Percentiles rank a stretch among this genome's conserved stretches.
Conservation (phyloP, 2,329 filamentous ascomycete genomes). For the Monilinia vaccinii-corymbosi region DNA sequence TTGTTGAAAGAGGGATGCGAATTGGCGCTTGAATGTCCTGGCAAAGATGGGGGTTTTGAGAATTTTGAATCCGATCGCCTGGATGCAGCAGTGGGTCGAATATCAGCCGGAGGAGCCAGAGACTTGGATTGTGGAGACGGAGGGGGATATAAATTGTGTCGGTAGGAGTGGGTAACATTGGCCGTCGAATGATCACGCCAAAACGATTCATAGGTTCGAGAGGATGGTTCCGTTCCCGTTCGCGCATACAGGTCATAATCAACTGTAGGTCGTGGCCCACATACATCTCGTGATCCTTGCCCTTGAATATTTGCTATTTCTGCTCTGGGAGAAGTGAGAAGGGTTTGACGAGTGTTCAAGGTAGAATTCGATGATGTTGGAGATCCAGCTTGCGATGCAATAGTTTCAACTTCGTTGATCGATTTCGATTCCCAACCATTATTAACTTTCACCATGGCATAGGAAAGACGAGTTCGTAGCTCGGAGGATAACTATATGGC, state of each 20-base stretch:
- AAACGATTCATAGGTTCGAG: conserved; percentile 35
- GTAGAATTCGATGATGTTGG: conserved; percentile 51
- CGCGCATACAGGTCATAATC: conserved; percentile 31
- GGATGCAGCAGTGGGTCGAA: conserved; percentile 23
- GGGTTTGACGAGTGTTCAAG: conserved; percentile 41
- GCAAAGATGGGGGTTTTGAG: conserved; percentile 24
- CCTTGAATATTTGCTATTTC: conserved; percentile 31
- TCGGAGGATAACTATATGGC: conserved; percentile 39
- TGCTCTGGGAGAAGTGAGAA: conserved; percentile 46
- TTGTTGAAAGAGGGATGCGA: conserved; percentile 3
- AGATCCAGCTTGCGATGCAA: conserved; percentile 60
- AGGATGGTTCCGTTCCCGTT: conserved; percentile 23
- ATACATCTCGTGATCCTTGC: conserved; percentile 14
- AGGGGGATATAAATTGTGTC: conserved; percentile 27
- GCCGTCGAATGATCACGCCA: conserved; percentile 35
- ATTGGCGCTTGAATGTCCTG: conserved; percentile 10
- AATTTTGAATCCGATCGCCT: conserved; percentile 27
- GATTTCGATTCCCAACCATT: conserved; percentile 77
- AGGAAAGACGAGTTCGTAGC: conserved; percentile 75
- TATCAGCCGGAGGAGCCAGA: conserved; percentile 33
- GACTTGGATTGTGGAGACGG: conserved; percentile 36
- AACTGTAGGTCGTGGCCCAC: conserved; percentile 13
- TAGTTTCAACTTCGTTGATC: conserved; percentile 67
- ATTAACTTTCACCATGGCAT: conserved; percentile 89
- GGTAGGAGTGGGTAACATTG: conserved; percentile 16